A percentile compares a stretch with the other conserved stretches of the same genome.
Conservation (phyloP, 495 filamentous ascomycete genomes). For the Neurospora africana region DNA sequence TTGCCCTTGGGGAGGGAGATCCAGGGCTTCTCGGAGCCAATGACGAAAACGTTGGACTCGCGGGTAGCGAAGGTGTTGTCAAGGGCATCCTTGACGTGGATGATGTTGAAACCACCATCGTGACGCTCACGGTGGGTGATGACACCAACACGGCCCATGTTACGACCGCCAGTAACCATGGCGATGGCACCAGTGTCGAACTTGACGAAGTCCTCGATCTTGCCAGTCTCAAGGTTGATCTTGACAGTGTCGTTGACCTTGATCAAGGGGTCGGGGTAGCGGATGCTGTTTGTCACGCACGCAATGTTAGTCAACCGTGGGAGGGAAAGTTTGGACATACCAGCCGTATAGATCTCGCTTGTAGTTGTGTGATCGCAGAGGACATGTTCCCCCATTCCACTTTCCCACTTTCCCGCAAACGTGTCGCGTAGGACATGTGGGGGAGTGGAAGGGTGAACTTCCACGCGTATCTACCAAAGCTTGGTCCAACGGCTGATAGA, state of each 20-base stretch:
- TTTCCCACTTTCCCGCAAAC: not conserved
- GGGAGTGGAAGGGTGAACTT: slow-evolving; percentile 1
- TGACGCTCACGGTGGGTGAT: slow-evolving; percentile 99
- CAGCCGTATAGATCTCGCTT: slow-evolving; percentile 30
- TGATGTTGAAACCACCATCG: slow-evolving; percentile 98
- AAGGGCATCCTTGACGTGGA: slow-evolving; percentile 98
- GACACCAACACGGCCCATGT: slow-evolving; percentile 99
- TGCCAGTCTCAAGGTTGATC: slow-evolving; percentile 92
- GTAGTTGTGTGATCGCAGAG: slow-evolving; percentile 7
- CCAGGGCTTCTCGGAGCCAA: slow-evolving; percentile 96
- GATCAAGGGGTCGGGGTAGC: slow-evolving; percentile 94
- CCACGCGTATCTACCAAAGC: slow-evolving; percentile 66
- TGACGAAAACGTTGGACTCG: slow-evolving; percentile 97
- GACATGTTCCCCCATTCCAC: not conserved
- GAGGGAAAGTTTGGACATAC: slow-evolving; percentile 28
- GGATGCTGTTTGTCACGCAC: slow-evolving; percentile 55
- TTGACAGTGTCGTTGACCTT: slow-evolving; percentile 99
- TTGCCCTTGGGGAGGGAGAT: slow-evolving; percentile 98
- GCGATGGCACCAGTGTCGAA: slow-evolving; percentile 96
- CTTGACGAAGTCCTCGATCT: slow-evolving; percentile 89
- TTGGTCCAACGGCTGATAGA: slow-evolving; percentile 99
- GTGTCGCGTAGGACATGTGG: slow-evolving; percentile 2
- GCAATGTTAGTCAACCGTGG: slow-evolving; percentile 29
- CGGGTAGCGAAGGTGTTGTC: slow-evolving; percentile 99
- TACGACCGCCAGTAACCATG: slow-evolving; percentile 97